Base-by-base conservation (phyloP, 805 yeast species). In the Diddensiella caesifluorescens region DNA sequence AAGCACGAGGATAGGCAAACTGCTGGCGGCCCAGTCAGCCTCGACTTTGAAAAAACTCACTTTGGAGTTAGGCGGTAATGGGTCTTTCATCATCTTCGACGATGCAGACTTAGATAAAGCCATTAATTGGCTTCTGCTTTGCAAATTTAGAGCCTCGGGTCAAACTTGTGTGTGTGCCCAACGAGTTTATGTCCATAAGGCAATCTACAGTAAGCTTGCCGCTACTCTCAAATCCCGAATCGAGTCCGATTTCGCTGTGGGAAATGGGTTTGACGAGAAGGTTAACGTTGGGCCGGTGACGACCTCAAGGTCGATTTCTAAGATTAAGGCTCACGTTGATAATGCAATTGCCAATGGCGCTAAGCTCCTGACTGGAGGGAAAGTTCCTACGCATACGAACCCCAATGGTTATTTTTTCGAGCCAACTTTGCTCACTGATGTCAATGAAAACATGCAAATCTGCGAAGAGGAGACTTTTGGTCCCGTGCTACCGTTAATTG, bases 141-240 rank as follows among this genome's bases (percentile, higher is more conserved):
- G 95, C 63, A 85, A 88, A 57, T 85, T 83, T 74, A 86, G 75
- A 74, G 89, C 89, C 72, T 79, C 90, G 59, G 97, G 97, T 67
- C 95, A 89, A 70, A 94, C 89, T 38, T 89, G 97, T 68, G 83
- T 89, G 56, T 96, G 96, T 22, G 92, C 95, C 52, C 88, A 97
- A 32, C 80, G 97, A 68, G 69, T 89, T 47, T 84, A 84, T 61
- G 82, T 88, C 44, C 95, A 90, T 64, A 90, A 83, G 51, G 75
- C 77, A 32, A 70, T 87, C 49, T 85, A 89, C 67, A 95, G 88
- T 48, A 69, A 77, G 60, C 75, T 88, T 48, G 61, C 86, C 46
- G 68, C 67, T 27, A 75, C 68, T 52, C 77, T 84, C 59, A 71
- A 70, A 52, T 57, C 59, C 19, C 73, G 73, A 54, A 67, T 83